Percentiles rank a stretch among this genome's conserved stretches.
These are phyloP conservation scores for Eucalyptus regnans DNA, from an alignment of 345 rosid species.

Conservation along the genomic window DNA sequence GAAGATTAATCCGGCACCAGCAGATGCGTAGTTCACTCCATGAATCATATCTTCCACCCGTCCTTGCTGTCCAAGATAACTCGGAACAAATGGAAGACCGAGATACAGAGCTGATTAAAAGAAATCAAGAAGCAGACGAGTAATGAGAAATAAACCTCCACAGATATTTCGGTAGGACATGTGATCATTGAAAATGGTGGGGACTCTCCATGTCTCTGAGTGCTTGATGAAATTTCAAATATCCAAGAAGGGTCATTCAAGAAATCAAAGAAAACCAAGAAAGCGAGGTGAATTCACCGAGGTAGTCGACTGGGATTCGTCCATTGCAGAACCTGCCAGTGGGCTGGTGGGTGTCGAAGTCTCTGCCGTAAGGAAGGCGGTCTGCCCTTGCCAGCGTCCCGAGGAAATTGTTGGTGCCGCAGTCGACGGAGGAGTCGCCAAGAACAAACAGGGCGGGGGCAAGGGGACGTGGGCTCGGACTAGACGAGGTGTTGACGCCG, in stretches of 20 bases:
- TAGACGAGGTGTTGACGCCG: not conserved
- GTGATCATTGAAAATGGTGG: not conserved
- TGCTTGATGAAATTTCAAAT: not conserved
- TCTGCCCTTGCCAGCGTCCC: slow-evolving; percentile 94
- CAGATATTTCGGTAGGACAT: not conserved
- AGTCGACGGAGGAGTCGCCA: slow-evolving; percentile 85
- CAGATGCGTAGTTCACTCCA: slow-evolving; percentile 85
- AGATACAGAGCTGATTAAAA: slow-evolving; percentile 44
- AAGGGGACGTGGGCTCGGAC: slow-evolving; percentile 7
- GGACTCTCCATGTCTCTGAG: not conserved
- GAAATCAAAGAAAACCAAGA: not conserved
- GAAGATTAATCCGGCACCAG: slow-evolving; percentile 82
- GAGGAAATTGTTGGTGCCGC: slow-evolving; percentile 75
- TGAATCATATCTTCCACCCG: slow-evolving; percentile 45
- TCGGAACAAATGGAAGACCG: slow-evolving; percentile 75
- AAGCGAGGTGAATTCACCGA: slow-evolving; percentile 23
- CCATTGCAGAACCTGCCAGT: slow-evolving; percentile 95
- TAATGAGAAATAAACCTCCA: not conserved
- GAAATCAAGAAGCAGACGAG: not conserved
- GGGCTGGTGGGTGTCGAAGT: slow-evolving; percentile 71
- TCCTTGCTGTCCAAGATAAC: slow-evolving; percentile 78
- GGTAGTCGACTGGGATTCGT: slow-evolving; percentile 83
- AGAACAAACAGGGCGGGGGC: slow-evolving; percentile 68
- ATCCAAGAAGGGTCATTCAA: not conserved
- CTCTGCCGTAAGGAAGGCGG: slow-evolving; percentile 87